Percentiles rank a stretch among this genome's conserved stretches.
Conservation (phyloP, 352 stramenopile species). For the Thraustochytrium sp. region DNA sequence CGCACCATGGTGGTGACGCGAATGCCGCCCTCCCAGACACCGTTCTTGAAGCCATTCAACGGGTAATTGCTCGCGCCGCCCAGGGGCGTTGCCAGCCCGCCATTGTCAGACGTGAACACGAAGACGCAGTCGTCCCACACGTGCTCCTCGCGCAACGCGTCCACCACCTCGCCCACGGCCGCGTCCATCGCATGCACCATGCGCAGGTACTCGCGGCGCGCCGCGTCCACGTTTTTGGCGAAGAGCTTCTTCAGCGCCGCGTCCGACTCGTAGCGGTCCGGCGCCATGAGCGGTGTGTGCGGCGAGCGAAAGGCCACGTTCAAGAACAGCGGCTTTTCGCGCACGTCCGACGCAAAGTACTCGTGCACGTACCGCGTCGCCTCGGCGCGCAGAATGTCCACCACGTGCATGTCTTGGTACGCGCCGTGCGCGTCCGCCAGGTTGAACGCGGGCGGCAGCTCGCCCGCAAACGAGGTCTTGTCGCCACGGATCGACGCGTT, state of each 20-base stretch:
- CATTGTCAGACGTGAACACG: conserved; percentile 41
- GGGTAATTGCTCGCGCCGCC: conserved; percentile 12
- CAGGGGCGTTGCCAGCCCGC: not conserved
- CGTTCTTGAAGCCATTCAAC: not conserved
- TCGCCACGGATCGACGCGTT: not conserved
- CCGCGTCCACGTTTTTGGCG: not conserved
- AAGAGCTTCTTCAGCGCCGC: not conserved
- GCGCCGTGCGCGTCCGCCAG: not conserved
- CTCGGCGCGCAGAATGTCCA: not conserved
- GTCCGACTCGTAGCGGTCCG: not conserved
- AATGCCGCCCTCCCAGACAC: conserved; percentile 26
- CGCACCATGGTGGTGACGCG: not conserved
- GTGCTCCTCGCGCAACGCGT: not conserved
- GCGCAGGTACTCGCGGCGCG: not conserved
- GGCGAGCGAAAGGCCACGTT: conserved; percentile 11
- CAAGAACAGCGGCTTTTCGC: not conserved
- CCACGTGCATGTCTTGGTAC: not conserved
- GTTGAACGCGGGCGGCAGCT: not conserved
- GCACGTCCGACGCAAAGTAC: not conserved
- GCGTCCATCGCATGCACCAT: conserved; percentile 4
- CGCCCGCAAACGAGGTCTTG: not conserved
- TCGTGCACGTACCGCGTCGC: not conserved
- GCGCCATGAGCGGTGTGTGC: not conserved
- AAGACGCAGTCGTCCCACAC: conserved; percentile 40
- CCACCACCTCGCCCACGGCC: not conserved